Evolutionary conservation across 2,329 filamentous ascomycete species (phyloP).

Genomic region (Microdochium bolleyi): DNA sequence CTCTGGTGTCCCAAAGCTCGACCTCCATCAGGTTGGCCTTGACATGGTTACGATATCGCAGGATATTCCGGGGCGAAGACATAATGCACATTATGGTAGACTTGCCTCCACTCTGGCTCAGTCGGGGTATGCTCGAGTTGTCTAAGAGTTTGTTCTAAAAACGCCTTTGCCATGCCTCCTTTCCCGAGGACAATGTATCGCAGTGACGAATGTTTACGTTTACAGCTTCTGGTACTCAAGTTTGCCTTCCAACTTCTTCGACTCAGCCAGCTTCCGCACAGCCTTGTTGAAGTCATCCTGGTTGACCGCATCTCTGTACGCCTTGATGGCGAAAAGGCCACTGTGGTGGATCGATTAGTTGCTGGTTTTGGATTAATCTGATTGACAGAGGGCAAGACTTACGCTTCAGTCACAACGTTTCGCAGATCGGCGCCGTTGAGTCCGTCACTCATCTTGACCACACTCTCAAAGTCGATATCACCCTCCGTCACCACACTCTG

Average conservation of each 20-base stretch:
- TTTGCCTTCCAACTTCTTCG: slow-evolving; percentile 98
- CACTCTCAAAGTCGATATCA: slow-evolving; percentile 96
- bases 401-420: slow-evolving; percentile 98
- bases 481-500: slow-evolving; percentile 80
- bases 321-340: slow-evolving; percentile 95
- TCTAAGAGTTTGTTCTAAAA: neutral
- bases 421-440: slow-evolving; percentile 95
- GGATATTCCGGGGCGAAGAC: too few species aligned
- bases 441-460: slow-evolving; percentile 99
- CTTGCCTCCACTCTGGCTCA: too few species aligned
- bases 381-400: slow-evolving; percentile 34
- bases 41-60: too few species aligned
- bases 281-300: slow-evolving; percentile 99
- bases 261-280: slow-evolving; percentile 91
- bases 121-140: too few species aligned
- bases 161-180: neutral
- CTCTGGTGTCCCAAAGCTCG: too few species aligned
- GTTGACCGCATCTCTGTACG: slow-evolving; percentile 90
- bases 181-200: neutral
- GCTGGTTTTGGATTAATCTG: slow-evolving; percentile 14
- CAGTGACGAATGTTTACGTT: slow-evolving; percentile 3
- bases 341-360: slow-evolving; percentile 31
- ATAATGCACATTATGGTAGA: too few species aligned
- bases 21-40: too few species aligned
- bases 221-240: slow-evolving; percentile 95